Conservation (phyloP, 2,329 filamentous ascomycete species). For the Monosporascus sp. region DNA sequence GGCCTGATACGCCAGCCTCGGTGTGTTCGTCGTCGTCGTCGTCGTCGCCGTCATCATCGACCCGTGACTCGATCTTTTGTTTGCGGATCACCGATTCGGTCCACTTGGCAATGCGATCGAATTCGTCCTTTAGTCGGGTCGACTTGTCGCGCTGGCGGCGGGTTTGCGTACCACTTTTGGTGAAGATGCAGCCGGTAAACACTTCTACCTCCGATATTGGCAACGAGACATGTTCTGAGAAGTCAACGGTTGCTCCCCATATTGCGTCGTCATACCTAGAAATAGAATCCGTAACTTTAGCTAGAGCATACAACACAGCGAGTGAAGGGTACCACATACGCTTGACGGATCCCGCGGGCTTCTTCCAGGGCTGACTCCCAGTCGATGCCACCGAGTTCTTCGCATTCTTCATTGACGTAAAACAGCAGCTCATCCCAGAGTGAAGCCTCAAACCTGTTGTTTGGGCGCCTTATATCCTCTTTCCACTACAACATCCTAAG, state of each 20-base stretch:
- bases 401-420: conserved; percentile 22
- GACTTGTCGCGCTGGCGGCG: conserved; percentile 47
- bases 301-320: neutral
- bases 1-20: conserved; percentile 7
- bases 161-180: conserved; percentile 43
- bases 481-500: conserved; percentile 31
- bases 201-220: conserved; percentile 46
- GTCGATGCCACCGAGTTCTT: conserved; percentile 22
- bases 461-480: conserved; percentile 35
- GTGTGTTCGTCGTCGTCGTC: conserved; percentile 3
- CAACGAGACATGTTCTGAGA: conserved; percentile 38
- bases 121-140: conserved; percentile 45
- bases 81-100: conserved; percentile 32
- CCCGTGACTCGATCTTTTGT: conserved; percentile 6
- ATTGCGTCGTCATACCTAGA: conserved; percentile 42
- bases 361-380: conserved; percentile 31
- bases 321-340: conserved; percentile 30
- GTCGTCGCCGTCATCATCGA: conserved; percentile 5
- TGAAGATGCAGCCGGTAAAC: conserved; percentile 51
- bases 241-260: conserved; percentile 34
- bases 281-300: neutral
- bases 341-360: conserved; percentile 38
- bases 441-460: conserved; percentile 21
- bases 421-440: conserved; percentile 40
- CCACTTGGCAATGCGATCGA: conserved; percentile 39